These are phyloP conservation scores for Kwoniella newhampshirensis DNA, from an alignment of 768 basidiomycete species.

Conservation along the genomic window DNA sequence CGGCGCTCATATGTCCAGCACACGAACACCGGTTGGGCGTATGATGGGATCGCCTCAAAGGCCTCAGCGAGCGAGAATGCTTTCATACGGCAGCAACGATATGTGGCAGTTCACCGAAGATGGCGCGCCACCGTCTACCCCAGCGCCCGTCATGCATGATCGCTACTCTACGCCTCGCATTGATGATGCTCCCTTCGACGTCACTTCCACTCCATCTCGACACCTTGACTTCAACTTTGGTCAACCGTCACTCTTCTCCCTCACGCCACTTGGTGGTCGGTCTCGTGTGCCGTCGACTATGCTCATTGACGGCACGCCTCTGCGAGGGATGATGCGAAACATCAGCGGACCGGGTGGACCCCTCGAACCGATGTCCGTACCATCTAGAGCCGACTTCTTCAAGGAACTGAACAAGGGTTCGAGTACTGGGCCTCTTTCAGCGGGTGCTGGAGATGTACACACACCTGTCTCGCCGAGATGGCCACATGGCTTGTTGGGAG, in stretches of 20 bases:
- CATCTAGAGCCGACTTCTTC: slow-evolving; percentile 31
- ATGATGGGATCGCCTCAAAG: slow-evolving; percentile 25
- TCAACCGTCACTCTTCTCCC: slow-evolving; percentile 42
- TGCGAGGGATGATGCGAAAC: slow-evolving; percentile 18
- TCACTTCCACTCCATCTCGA: slow-evolving; percentile 44
- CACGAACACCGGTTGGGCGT: slow-evolving; percentile 25
- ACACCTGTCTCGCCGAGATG: slow-evolving; percentile 23
- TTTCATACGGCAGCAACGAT: slow-evolving; percentile 39
- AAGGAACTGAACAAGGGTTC: slow-evolving; percentile 32
- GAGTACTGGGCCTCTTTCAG: slow-evolving; percentile 1
- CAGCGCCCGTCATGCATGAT: slow-evolving; percentile 29
- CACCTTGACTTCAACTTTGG: slow-evolving; percentile 49
- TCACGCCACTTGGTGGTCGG: slow-evolving; percentile 42
- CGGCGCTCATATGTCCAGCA: neutral
- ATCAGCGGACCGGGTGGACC: slow-evolving; percentile 12
- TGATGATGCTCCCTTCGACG: slow-evolving; percentile 46
- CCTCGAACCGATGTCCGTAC: slow-evolving; percentile 8
- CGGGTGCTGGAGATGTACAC: slow-evolving; percentile 9
- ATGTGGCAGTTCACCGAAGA: slow-evolving; percentile 39
- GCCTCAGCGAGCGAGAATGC: slow-evolving; percentile 39
- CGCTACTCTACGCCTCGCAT: slow-evolving; percentile 41
- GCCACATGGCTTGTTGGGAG: slow-evolving; percentile 34
- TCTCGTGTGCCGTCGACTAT: slow-evolving; percentile 28
- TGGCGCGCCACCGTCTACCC: slow-evolving; percentile 38
- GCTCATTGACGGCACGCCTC: slow-evolving; percentile 22